Evolutionary conservation across 768 basidiomycete genomes (phyloP).

Genomic region (Naganishia friedmannii): DNA sequence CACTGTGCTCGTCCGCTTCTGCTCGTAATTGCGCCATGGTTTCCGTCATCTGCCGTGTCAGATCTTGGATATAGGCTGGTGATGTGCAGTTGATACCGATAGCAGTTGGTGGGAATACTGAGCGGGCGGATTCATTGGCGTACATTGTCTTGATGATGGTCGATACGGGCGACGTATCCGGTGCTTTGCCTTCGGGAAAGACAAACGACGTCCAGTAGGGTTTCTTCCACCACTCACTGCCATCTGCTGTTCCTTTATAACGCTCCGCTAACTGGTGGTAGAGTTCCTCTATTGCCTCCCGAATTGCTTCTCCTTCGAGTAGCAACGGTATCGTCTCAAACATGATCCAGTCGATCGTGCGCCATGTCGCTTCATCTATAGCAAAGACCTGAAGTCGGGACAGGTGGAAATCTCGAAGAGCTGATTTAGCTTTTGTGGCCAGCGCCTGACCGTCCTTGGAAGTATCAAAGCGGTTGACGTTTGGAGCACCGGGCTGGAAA

Average conservation of each 20-base stretch:
- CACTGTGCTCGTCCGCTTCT: neutral
- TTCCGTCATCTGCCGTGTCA: conserved; percentile 54
- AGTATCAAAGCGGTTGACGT: conserved; percentile 32
- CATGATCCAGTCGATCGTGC: conserved; percentile 62
- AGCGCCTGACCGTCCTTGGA: conserved; percentile 7
- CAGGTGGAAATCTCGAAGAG: conserved; percentile 64
- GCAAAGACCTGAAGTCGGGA: conserved; percentile 62
- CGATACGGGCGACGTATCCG: conserved; percentile 46
- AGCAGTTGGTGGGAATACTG: conserved; percentile 12
- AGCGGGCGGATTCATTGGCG: neutral
- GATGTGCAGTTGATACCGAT: conserved; percentile 75
- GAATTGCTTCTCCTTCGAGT: conserved; percentile 65
- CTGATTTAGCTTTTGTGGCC: conserved; percentile 44
- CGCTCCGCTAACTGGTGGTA: conserved; percentile 33
- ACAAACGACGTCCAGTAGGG: conserved; percentile 75
- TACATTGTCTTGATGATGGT: conserved; percentile 54
- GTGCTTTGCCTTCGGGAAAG: conserved; percentile 55
- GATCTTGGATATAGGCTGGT: conserved; percentile 54
- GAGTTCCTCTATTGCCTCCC: conserved; percentile 60
- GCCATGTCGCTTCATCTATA: conserved; percentile 58
- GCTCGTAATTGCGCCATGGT: conserved; percentile 31
- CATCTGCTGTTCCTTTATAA: conserved; percentile 14
- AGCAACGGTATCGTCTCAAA: conserved; percentile 75
- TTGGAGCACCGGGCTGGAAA: conserved; percentile 8
- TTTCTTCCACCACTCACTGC: conserved; percentile 53